Percentiles rank a stretch among this genome's conserved stretches.
These are phyloP conservation scores for Cladochytrium replicatum DNA, from an alignment of 192 early-diverging fungal genomes.

Conservation along the genomic window DNA sequence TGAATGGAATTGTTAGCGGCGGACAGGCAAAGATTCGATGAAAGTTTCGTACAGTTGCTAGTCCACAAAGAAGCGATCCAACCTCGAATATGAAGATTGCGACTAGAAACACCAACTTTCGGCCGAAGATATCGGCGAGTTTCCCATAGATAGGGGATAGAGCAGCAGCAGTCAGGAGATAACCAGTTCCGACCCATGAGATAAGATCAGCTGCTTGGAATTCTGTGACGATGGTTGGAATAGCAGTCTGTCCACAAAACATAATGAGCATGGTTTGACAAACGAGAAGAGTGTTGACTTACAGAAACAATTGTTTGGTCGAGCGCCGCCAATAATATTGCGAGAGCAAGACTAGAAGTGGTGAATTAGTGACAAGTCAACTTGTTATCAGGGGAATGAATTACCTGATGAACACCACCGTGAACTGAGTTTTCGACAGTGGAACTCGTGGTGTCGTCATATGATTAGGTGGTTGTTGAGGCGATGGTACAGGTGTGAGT, in stretches of 20 bases:
- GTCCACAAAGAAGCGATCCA: conserved; percentile 67
- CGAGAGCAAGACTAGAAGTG: conserved; percentile 49
- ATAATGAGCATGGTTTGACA: too few species aligned
- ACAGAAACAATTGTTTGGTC: conserved; percentile 78
- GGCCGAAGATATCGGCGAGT: conserved; percentile 80
- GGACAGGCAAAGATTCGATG: too few species aligned
- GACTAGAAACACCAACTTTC: conserved; percentile 56
- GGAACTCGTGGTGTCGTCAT: too few species aligned
- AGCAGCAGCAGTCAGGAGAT: conserved; percentile 56
- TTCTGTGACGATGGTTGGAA: conserved; percentile 59
- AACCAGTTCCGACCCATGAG: conserved; percentile 73
- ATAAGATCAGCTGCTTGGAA: conserved; percentile 55
- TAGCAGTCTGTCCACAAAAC: too few species aligned
- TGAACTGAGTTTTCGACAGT: too few species aligned
- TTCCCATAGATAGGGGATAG: conserved; percentile 53
- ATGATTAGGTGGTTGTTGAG: too few species aligned
- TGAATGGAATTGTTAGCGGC: background rate
- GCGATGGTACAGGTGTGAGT: too few species aligned
- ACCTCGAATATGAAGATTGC: conserved; percentile 63
- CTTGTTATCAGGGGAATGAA: too few species aligned
- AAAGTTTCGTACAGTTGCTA: too few species aligned
- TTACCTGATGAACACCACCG: too few species aligned
- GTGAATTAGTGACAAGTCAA: too few species aligned
- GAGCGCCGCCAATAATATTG: conserved; percentile 60
- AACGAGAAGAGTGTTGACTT: too few species aligned